Base-by-base conservation (phyloP, 2,329 filamentous ascomycete genomes). In the Cordyceps fumosorosea region DNA sequence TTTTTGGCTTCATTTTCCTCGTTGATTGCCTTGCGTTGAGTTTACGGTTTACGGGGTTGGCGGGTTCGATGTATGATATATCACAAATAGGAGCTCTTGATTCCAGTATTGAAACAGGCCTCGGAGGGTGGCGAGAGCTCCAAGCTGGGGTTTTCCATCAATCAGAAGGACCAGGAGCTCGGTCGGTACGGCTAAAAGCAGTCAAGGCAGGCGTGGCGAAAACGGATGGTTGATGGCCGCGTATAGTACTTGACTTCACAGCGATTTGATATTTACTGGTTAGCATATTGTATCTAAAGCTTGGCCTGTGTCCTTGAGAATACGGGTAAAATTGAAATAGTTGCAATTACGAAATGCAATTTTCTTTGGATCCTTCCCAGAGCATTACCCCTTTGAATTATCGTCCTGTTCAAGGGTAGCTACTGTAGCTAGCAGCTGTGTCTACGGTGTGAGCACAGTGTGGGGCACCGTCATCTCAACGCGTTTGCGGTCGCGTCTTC, bases 21-120 rank as follows among this genome's bases (percentile, higher is more conserved):
- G n/a, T 26, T 48, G 52, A 29, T 56, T 56, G 56, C 29, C 10
- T 32, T 51, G 53, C 45, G 59, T 62, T 26, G 29, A 22, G 42
- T 47, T 56, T 11, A 42, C 14, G 59, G 52, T 50, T 56, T 14
- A 61, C 16, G 59, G 52, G 52, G 52, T 16, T 62, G 51, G 52
- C 52, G 52, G 52, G 44, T 56, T 62, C 45, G 59, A 62, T 62
- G 59, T 62, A 62, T 62, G 59, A 62, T 62, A 62, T 56, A 56
- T 56, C 45, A 26, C 57, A 62, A 55, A 62, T 62, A 45, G 45
- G 52, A 56, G 59, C 52, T 56, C 20, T 61, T 53, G 29, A 29
- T 47, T 55, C 8, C 29, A 50, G 29, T 22, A 55, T 47, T 61
- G 58, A 56, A 56, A 32, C 51, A 56, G 32, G 50, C 47, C 32